Evolutionary conservation across 2,329 filamentous ascomycete species (phyloP), one percentile per base, ranked within the genome.

Genomic region (Helotiales sp.): DNA sequence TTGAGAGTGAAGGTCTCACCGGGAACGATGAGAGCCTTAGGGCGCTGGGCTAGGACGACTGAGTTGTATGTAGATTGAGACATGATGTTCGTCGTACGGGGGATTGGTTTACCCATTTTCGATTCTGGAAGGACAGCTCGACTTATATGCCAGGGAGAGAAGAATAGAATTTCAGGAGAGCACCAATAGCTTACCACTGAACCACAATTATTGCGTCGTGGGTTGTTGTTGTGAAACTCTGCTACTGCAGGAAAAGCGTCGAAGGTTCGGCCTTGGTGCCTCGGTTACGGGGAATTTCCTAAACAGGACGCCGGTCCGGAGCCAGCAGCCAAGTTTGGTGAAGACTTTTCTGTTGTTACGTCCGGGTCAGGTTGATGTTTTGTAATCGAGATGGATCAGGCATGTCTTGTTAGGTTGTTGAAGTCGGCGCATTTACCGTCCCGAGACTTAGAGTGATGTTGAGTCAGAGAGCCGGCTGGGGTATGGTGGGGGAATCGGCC

Each of bases 11-110:
- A 92, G 15, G 90, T 92, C 76, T 87, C 79, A 67, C 88, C 89
- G 2, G 88, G 86, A 64, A 91, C 77, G 77, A 93, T 89, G 67
- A 83, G 79, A 62, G 78, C 82, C 63, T 79, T 83, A 10, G 90
- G 90, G 59, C 90, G 84, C 79, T 91, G 84, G 61, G 86, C 87
- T 66, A 93, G 86, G 69, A 87, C 82, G 69, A 91, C 80, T 6
- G 71, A 71, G 68, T 71, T 69, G 55, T 76, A 77, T 37, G 76
- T 76, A 43, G 74, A 71, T 71, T 75, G 67, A 64, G 75, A 66
- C 75, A 76, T 76, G 63, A 74, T 75, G 60, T 74, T 75, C n/a
- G 63, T 54, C 30, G 57, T 63, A 24, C 73, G 68, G 28, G 57
- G 61, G 6, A 72, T 65, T 64, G 65, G 47, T 61, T 71, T 69